Base-by-base conservation (phyloP, 306 rosid genomes). In the Acacia acuminata region DNA sequence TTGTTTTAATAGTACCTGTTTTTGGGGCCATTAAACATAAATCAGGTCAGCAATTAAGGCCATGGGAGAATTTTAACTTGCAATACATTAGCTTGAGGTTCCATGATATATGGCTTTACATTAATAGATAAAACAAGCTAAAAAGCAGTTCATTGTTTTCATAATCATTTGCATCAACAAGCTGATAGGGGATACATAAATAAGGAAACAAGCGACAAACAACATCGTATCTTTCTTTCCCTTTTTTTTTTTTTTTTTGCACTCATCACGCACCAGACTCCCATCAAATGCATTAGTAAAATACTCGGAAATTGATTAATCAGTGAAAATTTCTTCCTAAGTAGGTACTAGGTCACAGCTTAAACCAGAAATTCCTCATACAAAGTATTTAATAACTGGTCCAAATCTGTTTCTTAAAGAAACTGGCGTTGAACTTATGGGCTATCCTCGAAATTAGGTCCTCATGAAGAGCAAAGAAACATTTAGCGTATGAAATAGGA, bases 271-370 rank as follows among this genome's bases (percentile, higher is more conserved):
- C 51, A 30, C 50, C 42, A 80, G n/a, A 42, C 55, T 40, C 12
- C 72, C 25, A 38, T 53, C 42, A 47, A 27, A 61, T 24, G 34
- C 32, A 63, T 12, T 12, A 25, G 68, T 63, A 27, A 25, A 63
- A 63, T 63, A 13, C 79, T 25, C 5, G 22, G 32, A 53, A 74
- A 78, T 71, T 22, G 55, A 70, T 56, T 22, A 63, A 78, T 73
- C 40, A 75, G 75, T 48, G 14, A 19, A 78, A 48, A 20, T 27
- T 58, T 73, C 53, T 43, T 67, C 76, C 38, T 14, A 12, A 40
- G 22, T n/a, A 76, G 71, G 71, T 38, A 83, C 83, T 76, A 79
- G 47, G 9, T 60, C 48, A 30, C 32, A 76, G 71, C 78, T 27
- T 45, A 73, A 47, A 27, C 82, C 70, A 47, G 16, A 58, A 48